These are phyloP conservation scores for Cyberlindnera maritima DNA, from an alignment of 805 yeast genomes.

Conservation along the genomic window DNA sequence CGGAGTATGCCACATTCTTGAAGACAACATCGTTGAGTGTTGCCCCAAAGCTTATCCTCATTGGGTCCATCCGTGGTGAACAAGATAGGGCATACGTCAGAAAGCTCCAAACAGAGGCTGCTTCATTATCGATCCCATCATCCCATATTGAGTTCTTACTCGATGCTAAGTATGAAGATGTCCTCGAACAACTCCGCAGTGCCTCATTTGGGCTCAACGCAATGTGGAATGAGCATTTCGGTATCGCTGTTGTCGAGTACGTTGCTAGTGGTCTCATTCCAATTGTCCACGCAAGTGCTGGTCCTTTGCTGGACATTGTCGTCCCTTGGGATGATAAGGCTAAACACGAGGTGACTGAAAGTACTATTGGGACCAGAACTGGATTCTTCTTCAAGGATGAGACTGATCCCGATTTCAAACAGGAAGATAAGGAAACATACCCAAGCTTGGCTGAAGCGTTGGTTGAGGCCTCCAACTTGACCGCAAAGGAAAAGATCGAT, in stretches of 20 bases:
- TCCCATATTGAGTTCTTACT: slow-evolving; percentile 51
- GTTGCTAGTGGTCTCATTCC: slow-evolving; percentile 85
- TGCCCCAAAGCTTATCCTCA: slow-evolving; percentile 60
- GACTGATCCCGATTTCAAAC: slow-evolving; percentile 66
- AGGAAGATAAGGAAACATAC: slow-evolving; percentile 31
- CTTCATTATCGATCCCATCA: slow-evolving; percentile 40
- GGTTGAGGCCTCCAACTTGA: slow-evolving; percentile 36
- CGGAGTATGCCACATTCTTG: slow-evolving; percentile 59
- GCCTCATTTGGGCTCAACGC: slow-evolving; percentile 84
- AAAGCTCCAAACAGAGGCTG: slow-evolving; percentile 42
- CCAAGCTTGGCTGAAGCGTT: slow-evolving; percentile 53
- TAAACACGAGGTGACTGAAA: slow-evolving; percentile 26
- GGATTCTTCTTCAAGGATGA: slow-evolving; percentile 79
- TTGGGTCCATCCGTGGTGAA: slow-evolving; percentile 80
- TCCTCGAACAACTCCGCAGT: slow-evolving; percentile 49
- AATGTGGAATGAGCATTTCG: slow-evolving; percentile 99
- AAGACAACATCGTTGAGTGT: slow-evolving; percentile 8
- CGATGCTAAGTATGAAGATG: slow-evolving; percentile 69
- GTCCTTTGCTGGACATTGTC: slow-evolving; percentile 87
- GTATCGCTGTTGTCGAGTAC: slow-evolving; percentile 95
- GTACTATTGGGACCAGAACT: slow-evolving; percentile 45
- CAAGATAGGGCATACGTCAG: slow-evolving; percentile 62
- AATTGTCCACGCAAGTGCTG: slow-evolving; percentile 91
- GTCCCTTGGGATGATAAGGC: slow-evolving; percentile 44
- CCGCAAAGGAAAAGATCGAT: slow-evolving; percentile 33